Conservation (phyloP, 106 monocot species). For the Chionographis japonica region DNA sequence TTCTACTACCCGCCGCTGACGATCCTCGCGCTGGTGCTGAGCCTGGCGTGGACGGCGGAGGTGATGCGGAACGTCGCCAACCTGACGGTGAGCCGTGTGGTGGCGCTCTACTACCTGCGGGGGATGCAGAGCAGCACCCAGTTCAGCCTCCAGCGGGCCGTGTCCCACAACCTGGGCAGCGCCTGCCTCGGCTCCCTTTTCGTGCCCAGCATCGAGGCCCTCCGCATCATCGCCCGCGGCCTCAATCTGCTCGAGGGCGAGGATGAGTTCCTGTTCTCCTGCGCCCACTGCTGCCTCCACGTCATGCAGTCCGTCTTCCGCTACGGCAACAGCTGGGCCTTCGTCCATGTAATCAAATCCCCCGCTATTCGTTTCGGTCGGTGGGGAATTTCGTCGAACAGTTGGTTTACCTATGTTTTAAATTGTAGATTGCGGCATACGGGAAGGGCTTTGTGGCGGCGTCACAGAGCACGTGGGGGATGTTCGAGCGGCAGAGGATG, state of each 20-base stretch:
- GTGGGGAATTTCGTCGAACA: too few relatives aligned
- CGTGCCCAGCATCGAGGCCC: conserved; percentile 87
- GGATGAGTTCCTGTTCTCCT: conserved; percentile 99
- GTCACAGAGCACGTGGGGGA: conserved; percentile 86
- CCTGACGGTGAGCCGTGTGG: conserved; percentile 78
- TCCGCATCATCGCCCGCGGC: conserved; percentile 72
- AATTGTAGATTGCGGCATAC: conserved; percentile 75
- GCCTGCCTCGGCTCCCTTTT: conserved; percentile 87
- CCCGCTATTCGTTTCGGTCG: too few relatives aligned
- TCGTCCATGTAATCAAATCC: conserved; percentile 58
- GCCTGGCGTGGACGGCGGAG: conserved; percentile 93
- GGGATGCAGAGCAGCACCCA: conserved; percentile 84
- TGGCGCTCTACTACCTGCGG: conserved; percentile 86
- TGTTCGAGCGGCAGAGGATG: conserved; percentile 78
- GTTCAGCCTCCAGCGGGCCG: conserved; percentile 86
- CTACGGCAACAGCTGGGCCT: conserved; percentile 99
- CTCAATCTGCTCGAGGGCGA: conserved; percentile 94
- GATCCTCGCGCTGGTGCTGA: conserved; percentile 59
- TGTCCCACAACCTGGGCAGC: conserved; percentile 77
- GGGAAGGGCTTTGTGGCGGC: conserved; percentile 85
- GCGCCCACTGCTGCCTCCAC: conserved; percentile 90
- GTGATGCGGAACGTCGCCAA: conserved; percentile 94
- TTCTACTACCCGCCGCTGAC: conserved; percentile 76
- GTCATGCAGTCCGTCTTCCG: conserved; percentile 89
- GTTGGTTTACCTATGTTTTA: too few relatives aligned